Evolutionary conservation across 2,329 filamentous ascomycete species (phyloP).

Genomic region (Zymoseptoria pseudotritici): DNA sequence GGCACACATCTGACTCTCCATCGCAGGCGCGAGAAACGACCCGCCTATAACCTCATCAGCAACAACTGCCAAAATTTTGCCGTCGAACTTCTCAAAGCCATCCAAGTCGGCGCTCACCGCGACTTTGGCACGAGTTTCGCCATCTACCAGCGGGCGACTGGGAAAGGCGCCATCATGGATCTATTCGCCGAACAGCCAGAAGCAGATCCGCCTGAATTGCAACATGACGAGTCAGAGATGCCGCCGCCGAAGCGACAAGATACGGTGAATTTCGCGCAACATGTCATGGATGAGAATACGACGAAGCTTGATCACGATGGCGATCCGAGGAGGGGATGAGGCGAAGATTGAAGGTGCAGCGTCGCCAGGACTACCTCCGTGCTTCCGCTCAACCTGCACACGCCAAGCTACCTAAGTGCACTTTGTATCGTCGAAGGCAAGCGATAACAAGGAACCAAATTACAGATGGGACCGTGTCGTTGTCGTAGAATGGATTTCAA

Average conservation of each 20-base stretch:
- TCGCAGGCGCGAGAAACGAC: conserved; percentile 8
- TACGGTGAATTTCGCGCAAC: conserved; percentile 9
- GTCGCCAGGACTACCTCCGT: neutral
- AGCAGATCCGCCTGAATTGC: conserved; percentile 3
- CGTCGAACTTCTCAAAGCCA: conserved; percentile 11
- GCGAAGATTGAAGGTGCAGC: neutral
- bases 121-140: conserved; percentile 14
- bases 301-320: conserved; percentile 13
- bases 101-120: conserved; percentile 11
- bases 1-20: too few species aligned
- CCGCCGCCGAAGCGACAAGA: conserved; percentile 9
- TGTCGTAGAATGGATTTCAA: too few species aligned
- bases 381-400: too few species aligned
- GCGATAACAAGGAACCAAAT: too few species aligned
- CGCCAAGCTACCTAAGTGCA: too few species aligned
- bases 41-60: conserved; percentile 16
- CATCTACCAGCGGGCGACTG: conserved; percentile 13
- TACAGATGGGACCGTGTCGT: too few species aligned
- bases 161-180: conserved; percentile 11
- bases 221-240: conserved; percentile 7
- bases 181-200: conserved; percentile 9
- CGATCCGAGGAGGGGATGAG: neutral
- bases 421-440: too few species aligned
- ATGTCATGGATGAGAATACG: conserved; percentile 16
- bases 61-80: conserved; percentile 18